phyloP scores from a whole-genome alignment of 257 asterid species.

The Solanum chilense region DNA sequence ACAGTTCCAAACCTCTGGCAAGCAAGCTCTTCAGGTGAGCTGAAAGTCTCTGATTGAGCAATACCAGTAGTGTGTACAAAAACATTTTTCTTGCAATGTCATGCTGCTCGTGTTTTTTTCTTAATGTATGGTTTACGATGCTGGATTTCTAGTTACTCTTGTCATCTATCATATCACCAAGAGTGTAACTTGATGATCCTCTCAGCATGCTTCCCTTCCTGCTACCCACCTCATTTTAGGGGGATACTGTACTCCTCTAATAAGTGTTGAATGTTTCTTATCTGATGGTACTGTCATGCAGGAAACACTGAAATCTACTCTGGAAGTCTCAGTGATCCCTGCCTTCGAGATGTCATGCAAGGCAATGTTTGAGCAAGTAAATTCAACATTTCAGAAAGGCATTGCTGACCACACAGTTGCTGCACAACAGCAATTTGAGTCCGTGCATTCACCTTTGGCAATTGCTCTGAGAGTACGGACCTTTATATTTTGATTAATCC shows the following conservation, averaged over 20 bases:
- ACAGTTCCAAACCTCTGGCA: conserved; percentile 94
- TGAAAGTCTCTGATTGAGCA: background rate
- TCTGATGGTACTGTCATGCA: conserved; percentile 22
- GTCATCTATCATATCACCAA: background rate
- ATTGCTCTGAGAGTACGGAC: conserved; percentile 62
- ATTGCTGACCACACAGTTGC: conserved; percentile 65
- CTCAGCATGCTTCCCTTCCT: background rate
- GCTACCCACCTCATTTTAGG: background rate
- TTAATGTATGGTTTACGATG: background rate
- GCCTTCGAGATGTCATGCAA: conserved; percentile 92
- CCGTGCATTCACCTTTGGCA: conserved; percentile 75
- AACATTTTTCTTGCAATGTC: background rate
- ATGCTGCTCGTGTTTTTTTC: background rate
- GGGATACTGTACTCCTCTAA: background rate
- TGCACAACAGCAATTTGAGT: conserved; percentile 74
- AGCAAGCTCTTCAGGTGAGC: conserved; percentile 89
- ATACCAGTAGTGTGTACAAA: background rate
- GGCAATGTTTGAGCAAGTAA: conserved; percentile 93
- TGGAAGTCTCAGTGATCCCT: conserved; percentile 83
- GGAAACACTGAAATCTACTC: conserved; percentile 72
- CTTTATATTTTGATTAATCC: background rate
- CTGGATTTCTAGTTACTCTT: background rate
- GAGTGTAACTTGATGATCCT: background rate
- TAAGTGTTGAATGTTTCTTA: background rate
- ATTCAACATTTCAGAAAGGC: conserved; percentile 83